These are phyloP conservation scores for Penicillium malachiteum DNA, from an alignment of 495 filamentous ascomycete genomes.

Conservation along the genomic window DNA sequence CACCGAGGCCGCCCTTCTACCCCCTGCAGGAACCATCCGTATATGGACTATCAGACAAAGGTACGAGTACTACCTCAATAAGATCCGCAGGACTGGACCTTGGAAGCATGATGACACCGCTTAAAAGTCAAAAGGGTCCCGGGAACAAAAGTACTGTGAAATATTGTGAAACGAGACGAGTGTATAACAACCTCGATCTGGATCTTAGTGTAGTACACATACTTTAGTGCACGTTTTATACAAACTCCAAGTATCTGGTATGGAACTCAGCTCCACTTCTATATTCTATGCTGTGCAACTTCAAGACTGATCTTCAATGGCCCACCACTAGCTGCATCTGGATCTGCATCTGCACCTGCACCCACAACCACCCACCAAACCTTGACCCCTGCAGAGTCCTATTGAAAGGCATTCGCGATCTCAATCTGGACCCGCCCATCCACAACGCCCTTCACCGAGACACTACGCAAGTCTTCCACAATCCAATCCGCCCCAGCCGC, in stretches of 20 bases:
- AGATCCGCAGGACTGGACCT: neutral
- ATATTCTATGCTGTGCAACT: constrained; percentile 3
- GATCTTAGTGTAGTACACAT: neutral
- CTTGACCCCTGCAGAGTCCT: constrained; percentile 11
- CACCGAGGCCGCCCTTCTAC: neutral
- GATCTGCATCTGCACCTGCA: constrained; percentile 2
- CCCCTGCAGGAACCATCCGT: neutral
- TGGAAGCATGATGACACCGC: neutral
- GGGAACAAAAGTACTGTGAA: neutral
- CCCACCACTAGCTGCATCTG: neutral
- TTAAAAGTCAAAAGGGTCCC: neutral
- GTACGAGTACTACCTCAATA: neutral
- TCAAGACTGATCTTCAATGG: neutral
- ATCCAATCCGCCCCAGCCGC: constrained; percentile 85
- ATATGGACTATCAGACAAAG: neutral
- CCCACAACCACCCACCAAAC: neutral
- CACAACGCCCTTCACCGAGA: constrained; percentile 55
- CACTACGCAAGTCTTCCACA: constrained; percentile 72
- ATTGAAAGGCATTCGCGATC: constrained; percentile 46
- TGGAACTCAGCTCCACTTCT: neutral
- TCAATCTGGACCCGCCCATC: constrained; percentile 57
- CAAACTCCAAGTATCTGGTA: neutral
- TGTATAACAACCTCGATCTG: neutral
- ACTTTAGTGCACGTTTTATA: constrained; percentile 4
- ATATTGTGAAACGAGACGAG: no score